Evolutionary conservation across 495 filamentous ascomycete genomes (phyloP).

Genomic region (Penicillium turbatum): DNA sequence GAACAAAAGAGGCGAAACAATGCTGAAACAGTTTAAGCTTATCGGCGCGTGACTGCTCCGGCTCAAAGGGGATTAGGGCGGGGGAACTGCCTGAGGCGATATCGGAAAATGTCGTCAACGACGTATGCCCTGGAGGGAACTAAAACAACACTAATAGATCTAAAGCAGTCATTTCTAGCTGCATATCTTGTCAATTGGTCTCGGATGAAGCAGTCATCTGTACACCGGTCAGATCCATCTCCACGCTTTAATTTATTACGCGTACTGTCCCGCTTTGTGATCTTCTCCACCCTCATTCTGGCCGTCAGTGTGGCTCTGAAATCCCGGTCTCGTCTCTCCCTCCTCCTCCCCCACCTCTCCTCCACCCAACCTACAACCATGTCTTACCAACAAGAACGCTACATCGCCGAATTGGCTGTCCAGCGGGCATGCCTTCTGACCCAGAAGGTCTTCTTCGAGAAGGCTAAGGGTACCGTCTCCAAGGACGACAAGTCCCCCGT

Average conservation of each 20-base stretch:
- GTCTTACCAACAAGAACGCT: constrained; percentile 74
- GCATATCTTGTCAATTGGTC: not conserved
- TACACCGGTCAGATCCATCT: constrained; percentile 1
- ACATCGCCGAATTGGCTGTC: constrained; percentile 84
- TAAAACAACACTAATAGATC: not conserved
- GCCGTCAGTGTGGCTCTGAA: constrained; percentile 45
- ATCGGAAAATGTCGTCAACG: not conserved
- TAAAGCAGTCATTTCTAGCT: constrained; percentile 7
- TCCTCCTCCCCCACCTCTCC: constrained; percentile 33
- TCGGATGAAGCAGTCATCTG: constrained; percentile 8
- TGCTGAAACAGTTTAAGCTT: constrained; percentile 2
- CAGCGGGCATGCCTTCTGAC: constrained; percentile 86
- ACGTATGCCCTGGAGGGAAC: not conserved
- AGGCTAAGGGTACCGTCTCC: constrained; percentile 85
- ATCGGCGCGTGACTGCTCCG: constrained; percentile 21
- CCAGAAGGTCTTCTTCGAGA: constrained; percentile 86
- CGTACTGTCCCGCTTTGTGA: constrained; percentile 33
- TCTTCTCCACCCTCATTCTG: constrained; percentile 48
- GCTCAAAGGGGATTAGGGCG: constrained; percentile 33
- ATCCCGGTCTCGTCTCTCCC: constrained; percentile 42
- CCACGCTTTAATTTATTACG: constrained; percentile 22
- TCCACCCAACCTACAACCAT: constrained; percentile 34
- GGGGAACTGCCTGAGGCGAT: constrained; percentile 11
- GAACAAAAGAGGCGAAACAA: not conserved
- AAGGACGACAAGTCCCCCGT: constrained; percentile 96